Evolutionary conservation across 202 grass and related monocot genomes (phyloP), one percentile per base, ranked within the genome.

Genomic region (Zoysia matrella): DNA sequence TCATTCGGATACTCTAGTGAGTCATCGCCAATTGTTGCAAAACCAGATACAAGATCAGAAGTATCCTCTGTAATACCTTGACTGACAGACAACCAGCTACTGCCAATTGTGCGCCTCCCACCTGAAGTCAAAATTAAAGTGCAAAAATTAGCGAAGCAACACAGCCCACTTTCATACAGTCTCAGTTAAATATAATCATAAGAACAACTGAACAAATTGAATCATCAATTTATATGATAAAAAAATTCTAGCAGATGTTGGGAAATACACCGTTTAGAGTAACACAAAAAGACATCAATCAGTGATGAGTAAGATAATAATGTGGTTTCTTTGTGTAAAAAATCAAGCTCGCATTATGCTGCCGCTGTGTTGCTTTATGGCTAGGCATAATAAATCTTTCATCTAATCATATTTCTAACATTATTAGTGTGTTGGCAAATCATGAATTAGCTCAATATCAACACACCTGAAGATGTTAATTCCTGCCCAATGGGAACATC

Each of bases 61-160:
- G 97, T 90, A 74, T 99, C 97, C 81, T 99, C 93, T 53, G 91
- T 68, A 89, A 99, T 99, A 47, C 97, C 97, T 90, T 99, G 97
- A 86, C 93, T 96, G 47, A 99, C 91, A 70, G 97, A 99, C 46
- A 99, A 72, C 93, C 97, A 94, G 65, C 89, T 96, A 70, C 52
- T 91, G 65, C 97, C 89, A 60, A 94, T 85, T 87, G 86, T 93
- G 41, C 86, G 89, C 58, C 84, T 96, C 72, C 97, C 93, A 84
- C 89, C 97, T 99, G 81, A 60, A 9, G 60, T 84, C 11, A 83
- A 75, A 66, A 50, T 3, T 60, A 9, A 72, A 50, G 43, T 36
- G 56, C 18, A 60, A 80, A 15, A 60, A 54, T 15, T 61, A 67
- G 18, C 4, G 6, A 65, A 82, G 65, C 60, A 74, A 60, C 22